Percentiles rank a stretch among this genome's conserved stretches.
Evolutionary conservation across 78 protist species (phyloP).

Genomic region (Dictyostelium brefeldianum): DNA sequence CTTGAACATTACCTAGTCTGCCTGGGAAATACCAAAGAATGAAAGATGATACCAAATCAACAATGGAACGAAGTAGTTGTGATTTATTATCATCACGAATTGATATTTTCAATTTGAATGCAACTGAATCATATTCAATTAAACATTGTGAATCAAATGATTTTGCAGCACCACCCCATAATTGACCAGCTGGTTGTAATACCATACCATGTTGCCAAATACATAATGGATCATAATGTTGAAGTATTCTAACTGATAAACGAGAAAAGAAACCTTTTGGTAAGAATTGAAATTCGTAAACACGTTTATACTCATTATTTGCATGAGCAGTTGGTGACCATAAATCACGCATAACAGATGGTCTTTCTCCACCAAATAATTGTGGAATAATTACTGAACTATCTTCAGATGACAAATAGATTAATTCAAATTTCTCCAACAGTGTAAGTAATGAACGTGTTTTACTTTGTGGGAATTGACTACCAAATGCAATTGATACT

Average conservation of each 20-base stretch:
- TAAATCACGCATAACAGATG: constrained; percentile 25
- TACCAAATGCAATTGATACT: constrained; percentile 13
- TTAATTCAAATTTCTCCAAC: constrained; percentile 47
- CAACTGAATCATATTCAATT: constrained; percentile 12
- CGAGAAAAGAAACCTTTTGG: constrained; percentile 75
- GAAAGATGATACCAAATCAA: constrained; percentile 65
- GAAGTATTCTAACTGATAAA: constrained; percentile 48
- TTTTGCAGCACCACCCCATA: constrained; percentile 73
- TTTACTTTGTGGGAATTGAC: background rate
- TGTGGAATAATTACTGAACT: constrained; percentile 37
- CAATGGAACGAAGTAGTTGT: background rate
- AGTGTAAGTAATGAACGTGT: background rate
- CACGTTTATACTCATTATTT: background rate
- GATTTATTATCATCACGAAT: constrained; percentile 26
- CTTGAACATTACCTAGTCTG: constrained; percentile 32
- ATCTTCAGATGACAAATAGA: constrained; percentile 23
- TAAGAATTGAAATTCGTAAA: constrained; percentile 66
- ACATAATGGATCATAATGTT: constrained; percentile 55
- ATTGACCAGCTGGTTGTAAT: constrained; percentile 45
- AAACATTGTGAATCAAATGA: constrained; percentile 40
- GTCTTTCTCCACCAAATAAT: constrained; percentile 55
- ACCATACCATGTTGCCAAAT: constrained; percentile 77
- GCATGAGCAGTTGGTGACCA: constrained; percentile 50
- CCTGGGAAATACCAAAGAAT: constrained; percentile 81
- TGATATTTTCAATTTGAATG: constrained; percentile 1